Conservation (phyloP, 306 rosid species). For the Rosa persica region DNA sequence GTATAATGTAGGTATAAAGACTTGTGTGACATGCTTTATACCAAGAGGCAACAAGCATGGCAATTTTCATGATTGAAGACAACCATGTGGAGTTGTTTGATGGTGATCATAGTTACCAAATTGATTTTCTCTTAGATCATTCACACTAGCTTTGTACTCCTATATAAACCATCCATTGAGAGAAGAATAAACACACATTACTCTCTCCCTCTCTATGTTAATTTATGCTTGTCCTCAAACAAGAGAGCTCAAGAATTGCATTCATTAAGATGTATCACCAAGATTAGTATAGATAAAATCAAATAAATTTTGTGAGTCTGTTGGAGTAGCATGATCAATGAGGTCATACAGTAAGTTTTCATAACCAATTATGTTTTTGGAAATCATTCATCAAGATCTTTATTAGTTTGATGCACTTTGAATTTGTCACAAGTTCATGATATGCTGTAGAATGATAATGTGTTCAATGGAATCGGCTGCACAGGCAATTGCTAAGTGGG, state of each 20-base stretch:
- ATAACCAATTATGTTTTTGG: neutral
- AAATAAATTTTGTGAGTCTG: neutral
- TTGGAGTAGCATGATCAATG: neutral
- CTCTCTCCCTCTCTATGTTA: too few relatives aligned
- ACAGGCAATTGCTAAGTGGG: conserved; percentile 16
- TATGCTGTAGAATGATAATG: neutral
- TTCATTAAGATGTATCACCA: neutral
- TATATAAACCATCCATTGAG: too few relatives aligned
- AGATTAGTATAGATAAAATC: neutral
- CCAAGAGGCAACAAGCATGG: too few relatives aligned
- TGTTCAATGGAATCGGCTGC: conserved; percentile 20
- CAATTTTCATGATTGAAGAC: too few relatives aligned
- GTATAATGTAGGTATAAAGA: too few relatives aligned
- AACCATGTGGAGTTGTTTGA: too few relatives aligned
- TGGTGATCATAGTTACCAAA: too few relatives aligned
- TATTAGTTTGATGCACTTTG: neutral
- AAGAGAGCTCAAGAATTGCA: neutral
- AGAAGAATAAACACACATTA: too few relatives aligned
- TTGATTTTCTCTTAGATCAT: too few relatives aligned
- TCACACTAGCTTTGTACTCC: too few relatives aligned
- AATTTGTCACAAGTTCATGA: neutral
- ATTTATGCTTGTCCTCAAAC: too few relatives aligned
- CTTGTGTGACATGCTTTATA: too few relatives aligned
- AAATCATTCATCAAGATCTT: neutral
- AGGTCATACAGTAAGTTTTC: neutral